These are phyloP conservation scores for Colletotrichum abscissum DNA, from an alignment of 2,329 filamentous ascomycete genomes.

Conservation along the genomic window DNA sequence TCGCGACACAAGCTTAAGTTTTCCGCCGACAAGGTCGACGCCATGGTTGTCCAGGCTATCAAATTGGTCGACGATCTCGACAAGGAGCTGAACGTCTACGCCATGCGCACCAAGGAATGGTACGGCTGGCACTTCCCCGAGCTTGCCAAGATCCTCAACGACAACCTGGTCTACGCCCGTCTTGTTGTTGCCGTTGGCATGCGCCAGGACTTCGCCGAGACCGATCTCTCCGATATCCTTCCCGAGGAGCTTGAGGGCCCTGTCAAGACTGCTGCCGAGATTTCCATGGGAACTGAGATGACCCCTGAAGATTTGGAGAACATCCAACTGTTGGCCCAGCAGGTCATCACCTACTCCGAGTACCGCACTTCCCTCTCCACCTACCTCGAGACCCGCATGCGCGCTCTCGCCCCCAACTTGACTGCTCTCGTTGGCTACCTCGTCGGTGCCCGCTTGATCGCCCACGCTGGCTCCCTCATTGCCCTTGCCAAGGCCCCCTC, in stretches of 20 bases:
- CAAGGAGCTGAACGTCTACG: constrained; percentile 98
- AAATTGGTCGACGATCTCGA: constrained; percentile 94
- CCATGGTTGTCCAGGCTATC: constrained; percentile 99
- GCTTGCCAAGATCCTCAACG: constrained; percentile 95
- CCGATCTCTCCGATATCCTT: constrained; percentile 88
- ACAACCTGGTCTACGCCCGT: constrained; percentile 93
- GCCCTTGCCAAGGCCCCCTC: constrained; percentile 95
- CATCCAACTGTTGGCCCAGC: constrained; percentile 90
- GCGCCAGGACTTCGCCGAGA: constrained; percentile 80
- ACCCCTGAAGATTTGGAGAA: constrained; percentile 92
- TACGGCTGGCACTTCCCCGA: constrained; percentile 99
- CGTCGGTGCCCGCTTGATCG: constrained; percentile 93
- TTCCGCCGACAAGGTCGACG: constrained; percentile 97
- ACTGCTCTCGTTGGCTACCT: constrained; percentile 93
- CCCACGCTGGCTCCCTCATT: constrained; percentile 93
- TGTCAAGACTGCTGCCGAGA: constrained; percentile 93
- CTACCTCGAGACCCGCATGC: constrained; percentile 94
- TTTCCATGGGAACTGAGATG: constrained; percentile 99
- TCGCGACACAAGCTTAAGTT: constrained; percentile 99
- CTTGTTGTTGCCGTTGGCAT: constrained; percentile 91
- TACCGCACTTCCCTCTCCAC: constrained; percentile 88
- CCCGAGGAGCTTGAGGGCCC: constrained; percentile 94
- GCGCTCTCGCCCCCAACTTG: constrained; percentile 94
- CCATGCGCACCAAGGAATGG: constrained; percentile 99
- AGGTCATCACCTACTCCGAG: constrained; percentile 92